Percentiles rank a stretch among this genome's conserved stretches.
Conservation (phyloP, 2,329 filamentous ascomycete species). For the Pseudogymnoascus sp. region DNA sequence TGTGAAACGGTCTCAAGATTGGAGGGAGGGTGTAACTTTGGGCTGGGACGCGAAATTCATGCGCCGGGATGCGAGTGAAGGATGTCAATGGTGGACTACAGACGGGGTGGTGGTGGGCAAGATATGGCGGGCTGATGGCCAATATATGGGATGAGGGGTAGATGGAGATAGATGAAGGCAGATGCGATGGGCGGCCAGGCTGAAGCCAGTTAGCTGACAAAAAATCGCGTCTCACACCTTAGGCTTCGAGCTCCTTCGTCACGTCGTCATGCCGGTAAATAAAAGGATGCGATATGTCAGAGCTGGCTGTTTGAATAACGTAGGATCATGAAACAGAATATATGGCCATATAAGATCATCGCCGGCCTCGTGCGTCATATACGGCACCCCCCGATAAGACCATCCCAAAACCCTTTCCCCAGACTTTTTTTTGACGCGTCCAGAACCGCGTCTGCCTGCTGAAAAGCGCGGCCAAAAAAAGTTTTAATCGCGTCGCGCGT, state of each 20-base stretch:
- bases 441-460: background rate
- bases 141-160: constrained; percentile 1
- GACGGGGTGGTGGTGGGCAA: background rate
- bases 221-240: background rate
- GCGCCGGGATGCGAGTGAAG: background rate
- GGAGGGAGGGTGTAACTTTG: background rate
- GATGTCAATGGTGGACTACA: background rate
- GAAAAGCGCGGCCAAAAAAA: background rate
- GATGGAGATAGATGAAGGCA: background rate
- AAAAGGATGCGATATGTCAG: background rate
- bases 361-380: background rate
- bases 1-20: constrained; percentile 1
- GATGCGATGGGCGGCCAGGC: background rate
- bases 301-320: background rate
- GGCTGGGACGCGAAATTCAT: background rate
- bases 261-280: background rate
- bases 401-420: background rate
- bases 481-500: constrained; percentile 4
- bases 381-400: constrained; percentile 3
- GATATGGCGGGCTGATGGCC: background rate
- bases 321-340: background rate
- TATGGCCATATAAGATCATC: constrained; percentile 3
- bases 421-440: background rate
- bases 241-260: background rate
- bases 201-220: background rate